Evolutionary conservation across 2,329 filamentous ascomycete species (phyloP), one percentile per base, ranked within the genome.

Genomic region (Ophiostoma pallidulum): DNA sequence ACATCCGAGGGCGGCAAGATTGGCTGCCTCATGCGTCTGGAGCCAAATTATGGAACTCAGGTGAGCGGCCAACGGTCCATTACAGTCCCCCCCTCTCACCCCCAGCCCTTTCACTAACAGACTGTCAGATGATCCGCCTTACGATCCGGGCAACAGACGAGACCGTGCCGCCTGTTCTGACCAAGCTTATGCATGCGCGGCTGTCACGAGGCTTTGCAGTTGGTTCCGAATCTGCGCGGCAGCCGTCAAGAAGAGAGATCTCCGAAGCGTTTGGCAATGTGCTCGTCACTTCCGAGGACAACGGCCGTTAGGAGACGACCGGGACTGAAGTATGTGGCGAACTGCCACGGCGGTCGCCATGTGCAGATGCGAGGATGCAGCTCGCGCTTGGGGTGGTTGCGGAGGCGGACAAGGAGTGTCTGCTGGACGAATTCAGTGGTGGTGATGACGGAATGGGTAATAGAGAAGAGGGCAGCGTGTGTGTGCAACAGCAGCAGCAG

Each of bases 121-220:
- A 50, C 57, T 52, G 8, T 56, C n/a, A 96, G 92, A 96, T 96
- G 88, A 86, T 94, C 59, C 90, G 92, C 45, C 73, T 97, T 51
- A 98, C 92, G 0, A 84, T 98, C 57, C 79, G 92, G 53, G 92
- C 91, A 6, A 98, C 92, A 1, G 91, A 97, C 59, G 92, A 97
- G 60, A 78, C 74, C 28, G 87, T 98, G 0, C 89, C 92, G 8
- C 75, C 78, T 2, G 74, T 91, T 18, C 64, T 98, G 48, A 70
- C 92, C 59, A 90, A 87, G 64, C 69, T 86, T 49, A 94, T 98
- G 88, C 85, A 94, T 61, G 86, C 91, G 54, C 78, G 84, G 52
- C 72, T 97, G 41, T 74, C 83, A 8, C 62, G 65, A 8, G 80
- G 80, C 5, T 57, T 66, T 20, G 68, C 70, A 26, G 69, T 65